Percentiles rank a stretch among this genome's conserved stretches.
phyloP scores from a whole-genome alignment of 306 rosid species.

The Cicer yamashitae region DNA sequence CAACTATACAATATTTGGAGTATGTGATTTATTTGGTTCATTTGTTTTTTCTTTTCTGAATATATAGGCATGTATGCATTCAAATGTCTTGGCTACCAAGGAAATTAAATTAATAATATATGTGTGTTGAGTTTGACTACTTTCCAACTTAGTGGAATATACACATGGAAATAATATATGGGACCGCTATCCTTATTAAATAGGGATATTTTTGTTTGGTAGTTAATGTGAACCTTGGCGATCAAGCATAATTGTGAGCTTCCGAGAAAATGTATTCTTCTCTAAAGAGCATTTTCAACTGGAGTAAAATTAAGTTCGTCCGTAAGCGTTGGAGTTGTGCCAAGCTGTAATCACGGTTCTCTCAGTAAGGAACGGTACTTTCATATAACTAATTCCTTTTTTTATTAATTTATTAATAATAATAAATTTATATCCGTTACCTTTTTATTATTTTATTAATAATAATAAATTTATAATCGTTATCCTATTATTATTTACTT shows the following conservation, averaged over 20 bases:
- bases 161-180: not conserved
- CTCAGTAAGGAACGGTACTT: no score
- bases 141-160: not conserved
- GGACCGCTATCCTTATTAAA: not conserved
- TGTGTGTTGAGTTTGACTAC: constrained; percentile 5
- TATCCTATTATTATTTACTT: no score
- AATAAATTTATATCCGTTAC: no score
- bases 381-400: no score
- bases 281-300: no score
- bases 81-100: constrained; percentile 40
- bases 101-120: not conserved
- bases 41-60: not conserved
- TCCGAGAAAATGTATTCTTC: no score
- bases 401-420: no score
- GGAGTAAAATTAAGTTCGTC: no score
- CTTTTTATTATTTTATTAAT: no score
- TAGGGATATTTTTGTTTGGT: constrained; percentile 21
- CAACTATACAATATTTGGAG: not conserved
- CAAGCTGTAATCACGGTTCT: no score
- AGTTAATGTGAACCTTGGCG: constrained; percentile 31
- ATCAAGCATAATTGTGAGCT: constrained; percentile 4
- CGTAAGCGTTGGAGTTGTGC: no score
- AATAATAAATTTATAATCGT: no score
- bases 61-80: constrained; percentile 18
- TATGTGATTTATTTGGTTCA: not conserved